These are phyloP conservation scores for Lactuca sativa DNA, from an alignment of 129 eudicot species.

Conservation along the genomic window DNA sequence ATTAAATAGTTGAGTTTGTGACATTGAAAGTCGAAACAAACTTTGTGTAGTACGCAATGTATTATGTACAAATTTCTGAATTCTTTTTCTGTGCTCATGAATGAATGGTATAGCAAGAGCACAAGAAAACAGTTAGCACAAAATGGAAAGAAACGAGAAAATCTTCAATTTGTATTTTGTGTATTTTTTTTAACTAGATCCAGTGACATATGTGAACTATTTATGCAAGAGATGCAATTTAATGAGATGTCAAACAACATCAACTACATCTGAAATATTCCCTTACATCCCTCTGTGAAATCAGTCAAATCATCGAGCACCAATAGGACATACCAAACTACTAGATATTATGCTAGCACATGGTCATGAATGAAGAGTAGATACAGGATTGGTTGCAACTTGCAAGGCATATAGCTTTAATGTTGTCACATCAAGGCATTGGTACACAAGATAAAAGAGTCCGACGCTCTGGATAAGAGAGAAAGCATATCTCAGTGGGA, in stretches of 20 bases:
- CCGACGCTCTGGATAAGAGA: neutral
- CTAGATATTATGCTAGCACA: neutral
- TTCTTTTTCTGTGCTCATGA: neutral
- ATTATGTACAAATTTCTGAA: neutral
- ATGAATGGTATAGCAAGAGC: neutral
- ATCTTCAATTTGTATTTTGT: neutral
- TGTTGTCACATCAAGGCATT: neutral
- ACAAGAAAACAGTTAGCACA: neutral
- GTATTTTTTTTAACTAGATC: too few relatives aligned
- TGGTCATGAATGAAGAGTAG: neutral
- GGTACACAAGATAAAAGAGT: neutral
- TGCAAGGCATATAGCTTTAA: neutral
- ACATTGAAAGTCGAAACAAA: neutral
- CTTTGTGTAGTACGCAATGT: constrained; percentile 11
- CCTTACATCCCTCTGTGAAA: neutral
- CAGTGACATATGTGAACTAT: too few relatives aligned
- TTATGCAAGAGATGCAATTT: too few relatives aligned
- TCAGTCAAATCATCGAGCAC: neutral
- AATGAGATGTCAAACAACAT: too few relatives aligned
- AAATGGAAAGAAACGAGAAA: neutral
- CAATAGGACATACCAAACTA: neutral
- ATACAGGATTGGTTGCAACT: neutral
- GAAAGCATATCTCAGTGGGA: neutral
- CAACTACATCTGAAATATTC: too few relatives aligned
- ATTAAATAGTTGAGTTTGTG: neutral